Evolutionary conservation across 352 stramenopile genomes (phyloP).

Genomic region (Poterioochromonas sp.): DNA sequence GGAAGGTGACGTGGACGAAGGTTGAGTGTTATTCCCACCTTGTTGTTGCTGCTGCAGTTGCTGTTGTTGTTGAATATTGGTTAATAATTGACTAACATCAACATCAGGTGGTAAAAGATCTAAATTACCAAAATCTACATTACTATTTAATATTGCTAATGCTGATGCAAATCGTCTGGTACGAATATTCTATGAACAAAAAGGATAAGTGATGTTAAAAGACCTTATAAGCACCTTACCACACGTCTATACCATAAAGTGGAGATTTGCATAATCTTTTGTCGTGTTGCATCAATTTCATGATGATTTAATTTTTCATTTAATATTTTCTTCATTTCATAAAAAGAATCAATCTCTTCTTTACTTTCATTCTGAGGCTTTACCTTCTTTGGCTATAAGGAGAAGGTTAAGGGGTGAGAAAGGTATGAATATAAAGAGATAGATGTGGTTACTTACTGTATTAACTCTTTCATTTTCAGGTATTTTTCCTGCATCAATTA

Average conservation of each 20-base stretch:
- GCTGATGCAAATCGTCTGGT: not conserved
- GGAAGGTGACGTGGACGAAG: not conserved
- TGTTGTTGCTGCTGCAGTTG: not conserved
- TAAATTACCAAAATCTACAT: too few species aligned
- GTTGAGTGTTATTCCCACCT: not conserved
- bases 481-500: constrained; percentile 13
- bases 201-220: too few species aligned
- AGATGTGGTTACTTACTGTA: not conserved
- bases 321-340: not conserved
- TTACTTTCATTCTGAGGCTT: constrained; percentile 8
- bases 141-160: too few species aligned
- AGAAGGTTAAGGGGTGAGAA: too few species aligned
- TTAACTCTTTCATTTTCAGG: constrained; percentile 29
- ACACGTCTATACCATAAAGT: not conserved
- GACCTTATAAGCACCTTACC: too few species aligned
- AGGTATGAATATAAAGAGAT: too few species aligned
- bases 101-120: too few species aligned
- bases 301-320: not conserved
- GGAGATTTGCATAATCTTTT: not conserved
- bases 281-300: not conserved
- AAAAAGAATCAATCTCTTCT: not conserved
- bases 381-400: not conserved
- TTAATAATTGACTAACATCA: not conserved
- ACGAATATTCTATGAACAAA: not conserved
- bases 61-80: not conserved